Base-by-base conservation (phyloP, 345 rosid species). In the Anacardium occidentale region DNA sequence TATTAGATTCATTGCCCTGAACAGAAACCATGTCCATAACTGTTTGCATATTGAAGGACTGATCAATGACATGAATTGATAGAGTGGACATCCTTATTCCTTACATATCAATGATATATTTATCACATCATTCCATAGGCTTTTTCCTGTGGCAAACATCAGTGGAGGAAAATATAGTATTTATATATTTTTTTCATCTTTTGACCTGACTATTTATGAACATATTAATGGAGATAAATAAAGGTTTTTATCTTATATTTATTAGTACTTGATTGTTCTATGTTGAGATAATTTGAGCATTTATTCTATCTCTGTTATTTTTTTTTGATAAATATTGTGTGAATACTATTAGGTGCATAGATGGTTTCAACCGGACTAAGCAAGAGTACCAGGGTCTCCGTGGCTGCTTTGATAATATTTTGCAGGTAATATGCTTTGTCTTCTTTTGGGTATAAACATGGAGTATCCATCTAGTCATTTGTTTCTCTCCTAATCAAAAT, bases 261-360 rank as follows among this genome's bases (percentile, higher is more conserved):
- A 5, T 44, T 22, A 50, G 6, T 18, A 47, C 37, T 13, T 17
- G 13, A 22, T 7, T 21, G 10, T 62, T 61, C 0, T 20, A 0
- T 20, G 5, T 12, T 13, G 1, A 1, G 22, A 15, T 21, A 6
- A 25, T 6, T 20, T 40, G 25, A 20, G 25, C 7, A 63, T 17
- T 10, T 13, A 40, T 42, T 42, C 32, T 15, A 11, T 20, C 44
- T 4, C 7, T 44, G 11, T n/a, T 10, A 37, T 26, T 6, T 6
- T 59, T 37, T 64, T 13, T 20, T 21, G 14, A 26, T 12, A 18
- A 17, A 64, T 12, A 10, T 7, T 45, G 12, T 57, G 29, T 25
- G 9, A 62, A 4, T 62, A 21, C 15, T 75, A 47, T 58, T 54
- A 83, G 86, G 42, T 83, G 79, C 75, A 4, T 75, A 29, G 72